Conservation (phyloP, 1,139 yeast species). For the Candida smagusa region DNA sequence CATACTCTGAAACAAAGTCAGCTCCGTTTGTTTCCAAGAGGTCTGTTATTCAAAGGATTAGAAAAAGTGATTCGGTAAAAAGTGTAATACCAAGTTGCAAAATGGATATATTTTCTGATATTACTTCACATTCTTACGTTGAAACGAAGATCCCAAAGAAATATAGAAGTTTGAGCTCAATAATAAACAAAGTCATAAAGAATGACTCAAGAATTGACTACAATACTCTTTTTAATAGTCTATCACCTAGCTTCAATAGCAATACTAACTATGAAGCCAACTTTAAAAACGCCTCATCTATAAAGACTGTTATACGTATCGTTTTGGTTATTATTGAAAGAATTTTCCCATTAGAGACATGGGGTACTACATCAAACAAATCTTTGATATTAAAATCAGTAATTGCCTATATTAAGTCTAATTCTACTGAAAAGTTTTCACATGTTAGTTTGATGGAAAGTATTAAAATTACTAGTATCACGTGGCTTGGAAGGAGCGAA, state of each 20-base stretch:
- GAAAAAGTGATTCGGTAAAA: background rate
- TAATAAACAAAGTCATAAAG: conserved; percentile 15
- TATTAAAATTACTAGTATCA: conserved; percentile 37
- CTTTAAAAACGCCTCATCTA: conserved; percentile 21
- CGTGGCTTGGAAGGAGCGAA: conserved; percentile 43
- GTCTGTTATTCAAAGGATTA: background rate
- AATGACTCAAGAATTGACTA: conserved; percentile 27
- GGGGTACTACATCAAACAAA: conserved; percentile 57
- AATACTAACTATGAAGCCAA: conserved; percentile 9
- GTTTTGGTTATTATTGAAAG: conserved; percentile 40
- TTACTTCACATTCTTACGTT: background rate
- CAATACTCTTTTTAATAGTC: conserved; percentile 20
- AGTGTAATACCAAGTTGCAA: background rate
- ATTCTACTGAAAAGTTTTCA: conserved; percentile 27
- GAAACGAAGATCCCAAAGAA: conserved; percentile 20
- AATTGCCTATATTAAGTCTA: conserved; percentile 35
- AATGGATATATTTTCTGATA: background rate
- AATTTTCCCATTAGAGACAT: conserved; percentile 49
- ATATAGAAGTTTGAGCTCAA: conserved; percentile 13
- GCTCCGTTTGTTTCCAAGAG: background rate
- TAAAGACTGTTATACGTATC: conserved; percentile 35
- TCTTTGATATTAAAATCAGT: conserved; percentile 34
- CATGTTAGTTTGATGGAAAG: conserved; percentile 22
- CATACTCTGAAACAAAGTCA: background rate
- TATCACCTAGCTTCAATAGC: conserved; percentile 13